phyloP scores from a whole-genome alignment of 2,329 filamentous ascomycete species.

The Diplodia mutila region DNA sequence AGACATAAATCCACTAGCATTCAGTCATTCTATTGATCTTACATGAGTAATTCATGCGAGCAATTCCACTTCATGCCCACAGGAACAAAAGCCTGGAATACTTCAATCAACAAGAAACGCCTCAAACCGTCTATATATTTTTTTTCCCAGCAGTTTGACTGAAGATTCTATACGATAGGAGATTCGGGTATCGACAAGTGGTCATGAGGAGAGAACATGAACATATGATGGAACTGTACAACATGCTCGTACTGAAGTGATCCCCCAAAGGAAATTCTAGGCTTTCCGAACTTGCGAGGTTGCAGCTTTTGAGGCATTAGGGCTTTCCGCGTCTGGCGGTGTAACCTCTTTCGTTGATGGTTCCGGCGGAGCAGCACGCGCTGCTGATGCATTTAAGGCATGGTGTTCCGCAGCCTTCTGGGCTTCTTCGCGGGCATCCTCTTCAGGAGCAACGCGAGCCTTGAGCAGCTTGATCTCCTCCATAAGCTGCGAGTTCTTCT shows the following conservation, averaged over 20 bases:
- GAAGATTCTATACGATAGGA: background rate
- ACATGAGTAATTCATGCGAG: background rate
- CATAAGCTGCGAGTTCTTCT: slow-evolving; percentile 44
- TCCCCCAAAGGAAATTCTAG: background rate
- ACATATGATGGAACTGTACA: background rate
- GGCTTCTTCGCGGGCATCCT: background rate
- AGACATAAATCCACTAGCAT: background rate
- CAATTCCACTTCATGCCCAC: background rate
- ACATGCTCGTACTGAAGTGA: background rate
- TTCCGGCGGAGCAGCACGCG: background rate
- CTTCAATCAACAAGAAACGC: background rate
- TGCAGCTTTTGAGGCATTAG: background rate
- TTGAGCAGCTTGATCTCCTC: slow-evolving; percentile 48
- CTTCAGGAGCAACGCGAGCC: slow-evolving; percentile 30
- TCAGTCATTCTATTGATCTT: background rate
- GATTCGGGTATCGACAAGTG: slow-evolving; percentile 21
- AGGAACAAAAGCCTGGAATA: background rate
- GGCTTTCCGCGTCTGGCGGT: background rate
- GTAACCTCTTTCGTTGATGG: background rate
- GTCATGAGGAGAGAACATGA: background rate
- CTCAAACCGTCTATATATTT: background rate
- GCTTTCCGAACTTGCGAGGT: background rate
- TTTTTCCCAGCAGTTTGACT: background rate
- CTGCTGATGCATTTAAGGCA: background rate
- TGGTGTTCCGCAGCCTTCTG: background rate